Percentiles rank a stretch among this genome's conserved stretches.
Conservation (phyloP, 176 grass and related monocot species). For the Paspalum vaginatum region DNA sequence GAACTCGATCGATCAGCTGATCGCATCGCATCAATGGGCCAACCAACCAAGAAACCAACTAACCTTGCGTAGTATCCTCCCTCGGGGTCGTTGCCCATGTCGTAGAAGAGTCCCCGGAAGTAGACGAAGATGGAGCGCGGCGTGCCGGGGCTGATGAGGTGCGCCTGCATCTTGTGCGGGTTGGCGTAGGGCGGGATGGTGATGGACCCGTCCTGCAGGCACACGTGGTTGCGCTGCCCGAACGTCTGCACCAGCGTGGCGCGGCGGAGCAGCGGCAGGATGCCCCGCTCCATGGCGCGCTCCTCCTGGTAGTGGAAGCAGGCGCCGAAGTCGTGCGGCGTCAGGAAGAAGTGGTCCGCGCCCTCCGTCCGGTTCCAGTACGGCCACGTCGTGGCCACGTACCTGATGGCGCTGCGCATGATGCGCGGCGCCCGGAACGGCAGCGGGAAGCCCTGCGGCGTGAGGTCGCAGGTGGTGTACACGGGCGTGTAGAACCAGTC, state of each 20-base stretch:
- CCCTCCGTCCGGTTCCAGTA: slow-evolving; percentile 72
- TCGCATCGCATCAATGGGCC: too few relatives aligned
- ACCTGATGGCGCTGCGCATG: slow-evolving; percentile 62
- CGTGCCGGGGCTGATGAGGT: slow-evolving; percentile 54
- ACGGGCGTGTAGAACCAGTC: slow-evolving; percentile 72
- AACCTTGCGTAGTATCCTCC: slow-evolving; percentile 70
- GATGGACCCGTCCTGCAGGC: slow-evolving; percentile 61
- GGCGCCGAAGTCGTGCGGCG: slow-evolving; percentile 60
- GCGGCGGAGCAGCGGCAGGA: slow-evolving; percentile 55
- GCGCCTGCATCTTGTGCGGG: slow-evolving; percentile 61
- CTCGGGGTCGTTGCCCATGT: slow-evolving; percentile 64
- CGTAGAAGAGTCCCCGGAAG: slow-evolving; percentile 68
- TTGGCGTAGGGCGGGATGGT: slow-evolving; percentile 62
- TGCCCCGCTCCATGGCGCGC: slow-evolving; percentile 52
- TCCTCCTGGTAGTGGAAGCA: slow-evolving; percentile 77
- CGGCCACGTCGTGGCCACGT: slow-evolving; percentile 53
- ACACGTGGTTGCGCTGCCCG: slow-evolving; percentile 67
- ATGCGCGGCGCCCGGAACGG: slow-evolving; percentile 67
- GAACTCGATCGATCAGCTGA: too few relatives aligned
- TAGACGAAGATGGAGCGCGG: slow-evolving; percentile 73
- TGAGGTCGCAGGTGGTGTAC: slow-evolving; percentile 70
- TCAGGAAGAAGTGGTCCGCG: slow-evolving; percentile 58
- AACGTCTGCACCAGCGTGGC: slow-evolving; percentile 72
- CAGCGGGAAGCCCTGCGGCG: slow-evolving; percentile 57
- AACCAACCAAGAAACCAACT: too few relatives aligned